phyloP scores from a whole-genome alignment of 176 grass and related monocot species.

The Triticum urartu region DNA sequence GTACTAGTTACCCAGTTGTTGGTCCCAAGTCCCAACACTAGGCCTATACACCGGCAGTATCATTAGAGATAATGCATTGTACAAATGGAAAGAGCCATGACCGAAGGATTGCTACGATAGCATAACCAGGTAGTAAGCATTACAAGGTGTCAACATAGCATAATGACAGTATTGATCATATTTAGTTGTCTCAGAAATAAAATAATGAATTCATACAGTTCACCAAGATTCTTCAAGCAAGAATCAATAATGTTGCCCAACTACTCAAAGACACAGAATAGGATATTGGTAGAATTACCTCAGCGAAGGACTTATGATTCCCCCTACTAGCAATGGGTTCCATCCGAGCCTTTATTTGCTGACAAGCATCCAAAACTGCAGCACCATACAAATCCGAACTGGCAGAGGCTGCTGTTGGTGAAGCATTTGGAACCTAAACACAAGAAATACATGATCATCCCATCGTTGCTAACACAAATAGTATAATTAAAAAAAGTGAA shows the following conservation, averaged over 20 bases:
- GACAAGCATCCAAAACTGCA: conserved; percentile 93
- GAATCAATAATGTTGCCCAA: neutral
- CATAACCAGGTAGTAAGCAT: neutral
- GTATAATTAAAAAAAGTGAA: neutral
- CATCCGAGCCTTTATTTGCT: conserved; percentile 93
- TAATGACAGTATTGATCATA: neutral
- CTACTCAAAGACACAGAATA: conserved; percentile 4
- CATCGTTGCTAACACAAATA: neutral
- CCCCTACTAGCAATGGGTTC: conserved; percentile 68
- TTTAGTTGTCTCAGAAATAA: neutral
- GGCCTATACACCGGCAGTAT: neutral
- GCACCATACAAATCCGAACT: conserved; percentile 96
- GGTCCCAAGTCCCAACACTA: neutral
- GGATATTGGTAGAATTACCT: conserved; percentile 52
- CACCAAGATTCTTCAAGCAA: neutral
- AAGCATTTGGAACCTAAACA: conserved; percentile 92
- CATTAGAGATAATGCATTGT: neutral
- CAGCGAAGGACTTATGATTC: conserved; percentile 71
- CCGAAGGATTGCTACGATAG: neutral
- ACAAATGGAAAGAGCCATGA: neutral
- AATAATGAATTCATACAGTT: neutral
- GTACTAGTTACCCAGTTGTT: neutral
- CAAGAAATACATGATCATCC: conserved; percentile 4
- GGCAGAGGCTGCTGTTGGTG: conserved; percentile 90
- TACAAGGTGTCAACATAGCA: neutral